Percentiles rank a stretch among this genome's conserved stretches.
Evolutionary conservation across 2,329 filamentous ascomycete species (phyloP).

Genomic region (Paradendryphiella salina): DNA sequence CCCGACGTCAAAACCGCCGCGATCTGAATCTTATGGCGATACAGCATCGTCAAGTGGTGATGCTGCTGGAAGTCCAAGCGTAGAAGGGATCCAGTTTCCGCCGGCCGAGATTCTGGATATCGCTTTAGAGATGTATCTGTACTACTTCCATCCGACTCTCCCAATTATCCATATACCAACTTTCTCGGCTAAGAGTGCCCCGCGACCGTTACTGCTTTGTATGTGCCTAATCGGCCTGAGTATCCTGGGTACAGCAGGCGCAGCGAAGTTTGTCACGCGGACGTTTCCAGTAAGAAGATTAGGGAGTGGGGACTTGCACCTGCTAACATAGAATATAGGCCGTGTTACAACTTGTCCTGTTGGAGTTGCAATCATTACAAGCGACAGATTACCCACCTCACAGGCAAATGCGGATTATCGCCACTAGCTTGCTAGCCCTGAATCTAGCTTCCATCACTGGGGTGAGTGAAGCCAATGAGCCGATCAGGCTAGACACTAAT

Average conservation of each 20-base stretch:
- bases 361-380: conserved; percentile 51
- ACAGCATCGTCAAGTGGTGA: conserved; percentile 40
- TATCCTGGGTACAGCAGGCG: conserved; percentile 57
- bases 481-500: conserved; percentile 9
- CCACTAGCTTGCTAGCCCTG: conserved; percentile 54
- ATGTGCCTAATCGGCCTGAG: conserved; percentile 60
- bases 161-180: conserved; percentile 59
- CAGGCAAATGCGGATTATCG: conserved; percentile 53
- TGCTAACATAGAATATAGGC: conserved; percentile 20
- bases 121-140: conserved; percentile 58
- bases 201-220: conserved; percentile 53
- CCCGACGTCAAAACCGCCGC: conserved; percentile 23
- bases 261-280: conserved; percentile 54
- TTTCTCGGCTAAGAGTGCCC: conserved; percentile 55
- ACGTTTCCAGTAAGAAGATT: conserved; percentile 48
- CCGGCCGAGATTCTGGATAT: conserved; percentile 59
- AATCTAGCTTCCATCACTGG: conserved; percentile 56
- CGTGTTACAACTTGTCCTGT: conserved; percentile 48
- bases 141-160: conserved; percentile 57
- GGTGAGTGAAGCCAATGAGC: conserved; percentile 30
- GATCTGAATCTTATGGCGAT: conserved; percentile 37
- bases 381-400: conserved; percentile 47
- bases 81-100: conserved; percentile 47
- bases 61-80: conserved; percentile 31
- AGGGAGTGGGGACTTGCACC: too few species aligned